phyloP scores from a whole-genome alignment of 139 green algal species.

The Coelastrella sp. region DNA sequence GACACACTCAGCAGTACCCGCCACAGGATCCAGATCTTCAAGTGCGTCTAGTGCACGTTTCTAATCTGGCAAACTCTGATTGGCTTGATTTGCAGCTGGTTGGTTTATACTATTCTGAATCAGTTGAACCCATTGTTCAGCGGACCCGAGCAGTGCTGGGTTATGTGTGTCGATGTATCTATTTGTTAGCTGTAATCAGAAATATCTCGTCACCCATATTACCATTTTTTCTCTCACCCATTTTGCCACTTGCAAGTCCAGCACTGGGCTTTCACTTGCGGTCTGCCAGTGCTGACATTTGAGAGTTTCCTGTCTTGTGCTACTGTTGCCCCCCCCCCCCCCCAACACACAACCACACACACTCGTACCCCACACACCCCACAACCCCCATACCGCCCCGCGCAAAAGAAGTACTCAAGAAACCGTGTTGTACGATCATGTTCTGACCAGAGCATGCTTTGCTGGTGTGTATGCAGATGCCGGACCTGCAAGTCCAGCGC shows the following conservation, averaged over 20 bases:
- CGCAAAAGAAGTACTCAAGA: too few relatives aligned
- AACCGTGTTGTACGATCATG: background rate
- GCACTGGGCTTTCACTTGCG: too few relatives aligned
- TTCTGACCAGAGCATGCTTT: background rate
- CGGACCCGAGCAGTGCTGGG: background rate
- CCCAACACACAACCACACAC: too few relatives aligned
- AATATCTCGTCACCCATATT: background rate
- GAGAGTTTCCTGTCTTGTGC: too few relatives aligned
- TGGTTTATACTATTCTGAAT: background rate
- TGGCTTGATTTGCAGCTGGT: background rate
- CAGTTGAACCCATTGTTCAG: background rate
- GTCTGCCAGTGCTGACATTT: too few relatives aligned
- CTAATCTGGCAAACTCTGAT: background rate
- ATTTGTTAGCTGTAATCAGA: background rate
- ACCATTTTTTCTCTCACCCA: background rate
- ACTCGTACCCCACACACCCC: too few relatives aligned
- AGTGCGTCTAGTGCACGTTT: background rate
- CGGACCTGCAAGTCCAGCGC: constrained; percentile 3
- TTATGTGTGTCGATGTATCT: background rate
- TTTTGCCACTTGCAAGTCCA: too few relatives aligned
- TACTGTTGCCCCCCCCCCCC: too few relatives aligned
- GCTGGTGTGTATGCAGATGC: too few relatives aligned
- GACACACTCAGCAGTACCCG: background rate
- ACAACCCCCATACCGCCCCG: too few relatives aligned
- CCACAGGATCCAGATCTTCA: background rate